These are phyloP conservation scores for Dipteronia dyeriana DNA, from an alignment of 345 rosid species.

Conservation along the genomic window DNA sequence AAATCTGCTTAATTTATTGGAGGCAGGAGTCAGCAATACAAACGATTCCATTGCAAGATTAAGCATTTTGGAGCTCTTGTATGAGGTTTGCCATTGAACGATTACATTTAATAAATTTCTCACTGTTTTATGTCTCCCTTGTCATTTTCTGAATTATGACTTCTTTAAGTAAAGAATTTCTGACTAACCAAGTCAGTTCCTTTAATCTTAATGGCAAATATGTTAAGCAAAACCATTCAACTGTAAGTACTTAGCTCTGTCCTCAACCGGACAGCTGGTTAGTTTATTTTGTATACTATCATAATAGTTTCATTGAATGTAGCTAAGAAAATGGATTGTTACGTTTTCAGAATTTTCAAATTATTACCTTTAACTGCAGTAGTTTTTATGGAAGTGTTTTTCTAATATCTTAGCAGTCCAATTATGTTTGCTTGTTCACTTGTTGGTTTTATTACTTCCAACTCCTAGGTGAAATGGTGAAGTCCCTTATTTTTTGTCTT, in stretches of 20 bases:
- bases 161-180: not conserved
- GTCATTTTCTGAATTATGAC: not conserved
- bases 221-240: not conserved
- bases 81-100: constrained; percentile 61
- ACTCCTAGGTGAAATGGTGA: not conserved
- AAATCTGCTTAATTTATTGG: constrained; percentile 71
- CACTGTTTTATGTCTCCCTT: not conserved
- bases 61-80: constrained; percentile 78
- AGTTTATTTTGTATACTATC: too few species aligned
- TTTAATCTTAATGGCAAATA: not conserved
- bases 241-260: not conserved
- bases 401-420: not conserved
- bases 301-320: too few species aligned
- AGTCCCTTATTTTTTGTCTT: not conserved
- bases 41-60: constrained; percentile 65
- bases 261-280: not conserved
- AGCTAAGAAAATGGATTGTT: not conserved
- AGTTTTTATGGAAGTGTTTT: not conserved
- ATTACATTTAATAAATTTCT: not conserved
- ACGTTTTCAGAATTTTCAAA: not conserved
- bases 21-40: constrained; percentile 62
- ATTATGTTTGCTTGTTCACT: not conserved
- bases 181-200: not conserved
- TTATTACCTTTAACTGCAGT: not conserved
- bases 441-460: not conserved